Base-by-base conservation (phyloP, 176 grass and related monocot species). In the Stipa capillata region DNA sequence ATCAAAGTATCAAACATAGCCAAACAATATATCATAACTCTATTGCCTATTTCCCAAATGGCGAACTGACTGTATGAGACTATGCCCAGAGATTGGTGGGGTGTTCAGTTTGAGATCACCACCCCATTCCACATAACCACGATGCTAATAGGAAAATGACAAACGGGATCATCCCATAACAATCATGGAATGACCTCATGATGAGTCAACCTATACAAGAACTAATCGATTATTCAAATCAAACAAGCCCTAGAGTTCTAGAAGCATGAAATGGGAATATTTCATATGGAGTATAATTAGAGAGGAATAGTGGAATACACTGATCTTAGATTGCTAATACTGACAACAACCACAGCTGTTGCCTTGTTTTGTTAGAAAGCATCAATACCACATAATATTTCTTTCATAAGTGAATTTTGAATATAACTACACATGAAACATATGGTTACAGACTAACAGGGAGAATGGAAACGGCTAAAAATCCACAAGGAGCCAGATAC, bases 401-500 rank as follows among this genome's bases (percentile, higher is more conserved):
- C 2, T 56, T 47, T 12, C 49, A 74, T 17, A 56, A 86, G 32
- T 31, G 2, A 72, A 41, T 68, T 49, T 35, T 78, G 17, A 8
- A 79, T 63, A 85, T 24, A 67, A 47, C 7, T 59, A 40, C 6
- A 82, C 45, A 16, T 32, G 21, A 77, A 15, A 7, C 47, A 52
- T 20, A 71, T 20, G 37, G 67, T 45, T 8, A 53, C n/a, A 23
- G 4, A 27, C 8, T 53, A 76, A 76, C 59, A 51, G 21, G n/a
- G 52, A 67, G 29, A 48, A 73, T 16, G 11, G 41, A 77, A 79
- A 27, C 45, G 5, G 47, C 44, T 36, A 14, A 61, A 82, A 82
- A 47, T 65, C 10, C 14, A 11, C 52, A 84, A 65, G 33, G 17
- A 74, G 28, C 10, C 16, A 88, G 59, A 73, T 87, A 83, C 96